Base-by-base conservation (phyloP, 75 land plant genomes). In the Pinus tabuliformis region DNA sequence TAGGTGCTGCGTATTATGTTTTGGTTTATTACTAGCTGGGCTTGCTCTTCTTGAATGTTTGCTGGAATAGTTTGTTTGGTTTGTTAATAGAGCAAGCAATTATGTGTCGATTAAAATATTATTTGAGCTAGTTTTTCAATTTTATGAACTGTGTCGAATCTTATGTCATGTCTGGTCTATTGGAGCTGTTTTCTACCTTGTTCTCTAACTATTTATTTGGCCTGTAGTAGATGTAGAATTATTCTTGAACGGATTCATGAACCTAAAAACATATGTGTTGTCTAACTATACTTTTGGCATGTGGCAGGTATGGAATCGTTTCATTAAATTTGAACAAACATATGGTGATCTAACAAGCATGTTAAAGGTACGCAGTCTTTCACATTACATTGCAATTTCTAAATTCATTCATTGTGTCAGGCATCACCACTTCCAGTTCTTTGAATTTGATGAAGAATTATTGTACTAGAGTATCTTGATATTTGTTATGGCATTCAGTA, bases 331-430 rank as follows among this genome's bases (percentile, higher is more conserved):
- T 86, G 99, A 97, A 72, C 98, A 97, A 84, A 92, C 86, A 56
- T 95, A 95, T 87, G 99, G 99, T 77, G 99, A 97, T 73, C 85
- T 97, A 56, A 77, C 84, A 20, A 97, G 95, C 82, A 97, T 93
- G 84, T 77, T 97, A 78, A 95, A 97, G 94, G 99, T 89, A 84
- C 18, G 82, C 2, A 3, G 61, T 36, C 3, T 22, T 54, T 61
- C 3, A 1, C 28, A 6, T 24, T 33, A 15, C 59, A 42, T 68
- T 52, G 14, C 0, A 33, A 33, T 70, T 62, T 21, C 3, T 75
- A 20, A 20, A 36, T 75, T 22, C 17, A 16, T 39, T 64, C 12
- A 30, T 4, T 39, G 6, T 75, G 16, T 74, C 20, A 28, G 60
- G 5, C 22, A 17, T 61, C 16, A 62, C 42, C 28, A 73, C 37